These are phyloP conservation scores for Echinochloa phyllopogon DNA, from an alignment of 176 grass and related monocot species.

Conservation along the genomic window DNA sequence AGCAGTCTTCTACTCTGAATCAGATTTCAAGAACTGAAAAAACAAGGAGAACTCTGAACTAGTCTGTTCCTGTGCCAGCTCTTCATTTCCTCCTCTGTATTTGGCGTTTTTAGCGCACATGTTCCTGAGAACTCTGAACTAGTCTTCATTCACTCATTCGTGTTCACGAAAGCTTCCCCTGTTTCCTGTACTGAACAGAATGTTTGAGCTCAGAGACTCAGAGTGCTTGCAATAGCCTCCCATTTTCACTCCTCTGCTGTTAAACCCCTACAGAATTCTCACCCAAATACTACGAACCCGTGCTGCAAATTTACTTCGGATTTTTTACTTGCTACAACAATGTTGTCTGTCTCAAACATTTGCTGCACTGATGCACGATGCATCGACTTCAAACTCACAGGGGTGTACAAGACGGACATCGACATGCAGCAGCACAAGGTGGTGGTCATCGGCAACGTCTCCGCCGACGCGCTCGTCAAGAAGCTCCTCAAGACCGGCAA, in stretches of 20 bases:
- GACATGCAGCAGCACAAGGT: slow-evolving; percentile 91
- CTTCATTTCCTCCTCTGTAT: background rate
- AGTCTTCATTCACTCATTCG: too few species aligned
- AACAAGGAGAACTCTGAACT: background rate
- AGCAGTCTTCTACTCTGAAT: background rate
- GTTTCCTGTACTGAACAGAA: background rate
- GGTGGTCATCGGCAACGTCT: slow-evolving; percentile 78
- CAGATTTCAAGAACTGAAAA: background rate
- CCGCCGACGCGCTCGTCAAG: slow-evolving; percentile 75
- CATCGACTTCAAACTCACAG: slow-evolving; percentile 18
- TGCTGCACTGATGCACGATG: background rate
- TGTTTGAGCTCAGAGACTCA: background rate
- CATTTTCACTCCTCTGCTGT: background rate
- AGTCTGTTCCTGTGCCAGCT: background rate
- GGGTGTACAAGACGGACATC: slow-evolving; percentile 81
- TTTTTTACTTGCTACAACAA: background rate
- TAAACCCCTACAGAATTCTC: background rate
- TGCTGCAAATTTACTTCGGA: background rate
- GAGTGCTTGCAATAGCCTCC: background rate
- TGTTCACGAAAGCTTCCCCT: background rate
- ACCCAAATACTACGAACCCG: background rate
- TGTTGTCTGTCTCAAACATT: background rate
- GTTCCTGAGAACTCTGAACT: background rate
- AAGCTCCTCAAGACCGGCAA: slow-evolving; percentile 95
- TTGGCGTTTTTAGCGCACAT: background rate